Evolutionary conservation across 345 rosid genomes (phyloP), one percentile per base, ranked within the genome.

Genomic region (Rhizophora mangle): DNA sequence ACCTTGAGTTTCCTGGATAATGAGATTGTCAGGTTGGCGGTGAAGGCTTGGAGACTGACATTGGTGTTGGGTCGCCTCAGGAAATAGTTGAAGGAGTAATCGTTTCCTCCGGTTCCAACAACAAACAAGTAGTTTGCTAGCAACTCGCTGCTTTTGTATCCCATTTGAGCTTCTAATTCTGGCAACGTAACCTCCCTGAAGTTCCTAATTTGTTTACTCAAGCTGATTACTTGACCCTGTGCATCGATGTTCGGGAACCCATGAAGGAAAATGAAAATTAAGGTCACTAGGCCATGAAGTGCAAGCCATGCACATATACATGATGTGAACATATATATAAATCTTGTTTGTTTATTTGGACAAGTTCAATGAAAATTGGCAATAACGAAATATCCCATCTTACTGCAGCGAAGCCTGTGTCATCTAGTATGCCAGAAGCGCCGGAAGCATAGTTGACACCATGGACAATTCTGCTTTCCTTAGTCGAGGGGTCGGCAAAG

Each of bases 361-460:
- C 18, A 13, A 43, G 18, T 43, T 43, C 49, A 13, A 22, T 6
- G 19, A 22, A n/a, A 21, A 29, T 8, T 21, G 10, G 16, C 56
- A 53, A 30, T 10, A 37, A 36, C 29, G 6, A 19, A 9, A n/a
- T 31, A 6, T 5, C 7, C 15, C 6, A 4, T 54, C 76, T 75
- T 62, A 87, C 92, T 47, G 71, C 73, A 18, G 71, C 16, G 1
- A 70, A 78, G 67, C 93, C 93, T 5, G 93, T 83, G 11, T 82
- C 82, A 53, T 86, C 87, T 2, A 86, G 67, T 5, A 88, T 88
- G 3, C 93, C 90, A 7, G 93, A 86, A 71, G 82, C 84, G 52
- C 80, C 90, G 51, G 89, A 88, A 53, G 90, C 90, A 57, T 61
- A 86, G 76, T 86, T 60, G 66, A 86, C 91, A 36, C 93, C 93